These are phyloP conservation scores for Bertia moriformis DNA, from an alignment of 2,329 filamentous ascomycete species.

Conservation along the genomic window DNA sequence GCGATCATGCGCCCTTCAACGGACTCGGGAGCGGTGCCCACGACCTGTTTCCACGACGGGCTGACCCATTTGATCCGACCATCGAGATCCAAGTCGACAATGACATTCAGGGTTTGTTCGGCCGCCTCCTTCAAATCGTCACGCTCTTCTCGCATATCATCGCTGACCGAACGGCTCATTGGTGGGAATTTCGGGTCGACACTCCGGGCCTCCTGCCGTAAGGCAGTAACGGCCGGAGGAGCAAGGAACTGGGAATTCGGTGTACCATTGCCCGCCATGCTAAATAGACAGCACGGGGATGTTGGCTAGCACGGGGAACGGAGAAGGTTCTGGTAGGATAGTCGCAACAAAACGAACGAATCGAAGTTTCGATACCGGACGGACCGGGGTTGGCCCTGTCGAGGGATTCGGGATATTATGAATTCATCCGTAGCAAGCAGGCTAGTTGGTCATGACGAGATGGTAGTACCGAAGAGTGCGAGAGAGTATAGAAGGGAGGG, in stretches of 20 bases:
- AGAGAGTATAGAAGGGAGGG: no score
- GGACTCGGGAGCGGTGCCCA: conserved; percentile 61
- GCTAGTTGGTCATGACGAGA: no score
- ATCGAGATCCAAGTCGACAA: conserved; percentile 83
- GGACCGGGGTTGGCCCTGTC: no score
- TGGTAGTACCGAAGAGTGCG: no score
- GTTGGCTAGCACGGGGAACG: no score
- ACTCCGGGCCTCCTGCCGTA: conserved; percentile 31
- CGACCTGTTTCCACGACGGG: conserved; percentile 85
- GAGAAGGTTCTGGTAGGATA: no score
- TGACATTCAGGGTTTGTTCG: conserved; percentile 90
- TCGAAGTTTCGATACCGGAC: no score
- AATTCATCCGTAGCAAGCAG: no score
- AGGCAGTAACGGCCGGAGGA: conserved; percentile 34
- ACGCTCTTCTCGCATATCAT: conserved; percentile 82
- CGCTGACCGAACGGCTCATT: conserved; percentile 60
- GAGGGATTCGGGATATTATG: no score
- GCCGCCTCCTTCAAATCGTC: conserved; percentile 90
- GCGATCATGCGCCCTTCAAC: conserved; percentile 67
- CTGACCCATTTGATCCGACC: conserved; percentile 90
- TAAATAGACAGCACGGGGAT: no score
- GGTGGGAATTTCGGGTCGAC: conserved; percentile 6
- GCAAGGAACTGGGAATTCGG: conserved; percentile 25
- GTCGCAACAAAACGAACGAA: no score
- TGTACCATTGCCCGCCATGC: background rate